Evolutionary conservation across 2,329 filamentous ascomycete genomes (phyloP), one percentile per base, ranked within the genome.

Genomic region (Aspergillus sp.): DNA sequence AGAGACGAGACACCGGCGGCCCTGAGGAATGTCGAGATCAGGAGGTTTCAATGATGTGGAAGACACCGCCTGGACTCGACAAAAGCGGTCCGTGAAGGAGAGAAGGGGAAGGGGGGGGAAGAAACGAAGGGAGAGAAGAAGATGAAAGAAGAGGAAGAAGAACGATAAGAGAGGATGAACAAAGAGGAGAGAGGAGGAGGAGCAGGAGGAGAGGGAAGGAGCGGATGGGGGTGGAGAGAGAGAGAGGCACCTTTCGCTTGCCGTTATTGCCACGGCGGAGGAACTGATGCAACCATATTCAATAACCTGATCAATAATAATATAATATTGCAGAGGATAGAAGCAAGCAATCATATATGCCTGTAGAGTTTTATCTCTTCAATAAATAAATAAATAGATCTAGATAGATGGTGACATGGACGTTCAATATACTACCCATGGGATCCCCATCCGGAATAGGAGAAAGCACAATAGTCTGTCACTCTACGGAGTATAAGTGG

Each of bases 151-250:
- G 42, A 33, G 36, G 32, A 30, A 20, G 42, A n/a, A 49, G 24
- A 36, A 45, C 47, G 41, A 50, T 47, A 49, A 47, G 30, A 32
- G 32, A 16, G 42, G 44, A 48, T 4, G 42, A 50, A 46, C 10
- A 24, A 49, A 17, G 38, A 20, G 38, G 22, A 49, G 43, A 38
- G 35, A 46, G 50, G 35, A 42, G 13, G 38, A 47, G 45, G 45
- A 22, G 22, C 22, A 22, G 22, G 22, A 22, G 22, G 22, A 22
- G 22, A 22, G 5, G 22, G 51, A 47, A 33, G 46, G 41, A 49
- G 46, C 26, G 40, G 46, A 38, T 38, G 20, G 35, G 22, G 46
- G 35, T 40, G 45, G 50, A 50, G 51, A 41, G 26, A 50, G 51
- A 41, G 26, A 30, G 26, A 30, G 22, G 22, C 26, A 30, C 26